Conservation (phyloP, 139 green algal species). For the Raphidocelis subcapitata region DNA sequence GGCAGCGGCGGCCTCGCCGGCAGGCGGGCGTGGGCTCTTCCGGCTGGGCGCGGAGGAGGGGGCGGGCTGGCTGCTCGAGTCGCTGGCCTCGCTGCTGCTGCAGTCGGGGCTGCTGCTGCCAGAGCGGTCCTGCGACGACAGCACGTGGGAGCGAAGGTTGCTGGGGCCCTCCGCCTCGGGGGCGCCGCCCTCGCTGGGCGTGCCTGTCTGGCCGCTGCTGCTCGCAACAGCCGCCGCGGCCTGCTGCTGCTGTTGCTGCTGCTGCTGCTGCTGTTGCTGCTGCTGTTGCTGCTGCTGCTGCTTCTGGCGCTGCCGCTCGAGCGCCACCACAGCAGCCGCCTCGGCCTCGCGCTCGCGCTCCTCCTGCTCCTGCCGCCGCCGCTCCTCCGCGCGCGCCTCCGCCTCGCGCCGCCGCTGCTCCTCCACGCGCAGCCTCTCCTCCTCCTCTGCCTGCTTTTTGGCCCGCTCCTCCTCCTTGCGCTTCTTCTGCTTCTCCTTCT, state of each 20-base stretch:
- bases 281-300: conserved; percentile 14
- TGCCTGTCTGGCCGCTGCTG: conserved; percentile 15
- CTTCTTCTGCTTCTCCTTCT: conserved; percentile 77
- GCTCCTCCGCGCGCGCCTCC: conserved; percentile 16
- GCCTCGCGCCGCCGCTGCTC: conserved; percentile 43
- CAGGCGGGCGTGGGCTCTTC: not conserved
- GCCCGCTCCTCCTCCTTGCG: conserved; percentile 50
- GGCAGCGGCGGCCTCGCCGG: not conserved
- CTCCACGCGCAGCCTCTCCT: conserved; percentile 31
- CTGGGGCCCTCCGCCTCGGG: too few species aligned
- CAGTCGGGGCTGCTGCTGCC: conserved; percentile 1
- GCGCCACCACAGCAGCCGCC: conserved; percentile 35
- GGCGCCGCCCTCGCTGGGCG: not conserved
- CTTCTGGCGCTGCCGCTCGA: conserved; percentile 8
- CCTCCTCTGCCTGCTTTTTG: conserved; percentile 42
- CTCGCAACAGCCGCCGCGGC: not conserved
- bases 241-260: not conserved
- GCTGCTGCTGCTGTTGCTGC: conserved; percentile 35
- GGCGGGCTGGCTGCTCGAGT: conserved; percentile 2
- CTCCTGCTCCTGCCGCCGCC: conserved; percentile 52
- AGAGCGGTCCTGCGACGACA: too few species aligned
- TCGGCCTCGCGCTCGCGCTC: conserved; percentile 46
- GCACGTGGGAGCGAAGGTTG: too few species aligned
- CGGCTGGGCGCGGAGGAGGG: not conserved
- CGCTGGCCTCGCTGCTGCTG: not conserved